Evolutionary conservation across 225 moss, liverwort and hornwort species (phyloP), one percentile per base, ranked within the genome.

Genomic region (Straminergon stramineum): DNA sequence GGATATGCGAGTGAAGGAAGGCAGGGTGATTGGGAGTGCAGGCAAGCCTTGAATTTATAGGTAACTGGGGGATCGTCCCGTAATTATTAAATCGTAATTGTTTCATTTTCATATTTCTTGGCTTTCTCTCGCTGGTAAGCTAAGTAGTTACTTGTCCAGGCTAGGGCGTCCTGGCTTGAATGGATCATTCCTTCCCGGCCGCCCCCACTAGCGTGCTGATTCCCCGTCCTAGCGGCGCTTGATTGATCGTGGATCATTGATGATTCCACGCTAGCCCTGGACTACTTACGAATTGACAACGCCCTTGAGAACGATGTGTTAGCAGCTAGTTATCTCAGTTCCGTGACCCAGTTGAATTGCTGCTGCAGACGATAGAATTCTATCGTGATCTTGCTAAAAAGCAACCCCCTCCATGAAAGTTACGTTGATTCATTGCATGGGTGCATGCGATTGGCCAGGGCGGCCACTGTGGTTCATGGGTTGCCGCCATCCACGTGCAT

Each of bases 11-110:
- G 28, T 16, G 73, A 74, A 30, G 51, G 75, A 19, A 51, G 19
- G 51, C 18, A 11, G 19, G 1, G 45, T 17, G 74, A 16, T 48
- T 28, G 30, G 27, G 1, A 45, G 6, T 45, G 48, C 17, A 45
- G 30, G 74, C 19, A 51, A 51, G 31, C 19, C 75, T 51, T 51
- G 11, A 18, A 16, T 51, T 51, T 75, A 75, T 32, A 32, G 51
- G 12, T 0, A 7, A 30, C 51, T 51, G 1, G 1, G 48, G 48
- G 48, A 18, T 11, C 18, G 11, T 24, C 48, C 4, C 31, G 30
- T 1, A 31, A 11, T 18, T 0, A 4, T 6, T 18, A 31, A 11
- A 3, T 45, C 6, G 4, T 6, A n/a, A n/a, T n/a, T n/a, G 18
- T 21, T 45, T 27, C 9, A 1, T 43, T 43, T 43, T 28, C 9